These are phyloP conservation scores for Ganoderma boninense DNA, from an alignment of 1,284 basidiomycete genomes.

Conservation along the genomic window DNA sequence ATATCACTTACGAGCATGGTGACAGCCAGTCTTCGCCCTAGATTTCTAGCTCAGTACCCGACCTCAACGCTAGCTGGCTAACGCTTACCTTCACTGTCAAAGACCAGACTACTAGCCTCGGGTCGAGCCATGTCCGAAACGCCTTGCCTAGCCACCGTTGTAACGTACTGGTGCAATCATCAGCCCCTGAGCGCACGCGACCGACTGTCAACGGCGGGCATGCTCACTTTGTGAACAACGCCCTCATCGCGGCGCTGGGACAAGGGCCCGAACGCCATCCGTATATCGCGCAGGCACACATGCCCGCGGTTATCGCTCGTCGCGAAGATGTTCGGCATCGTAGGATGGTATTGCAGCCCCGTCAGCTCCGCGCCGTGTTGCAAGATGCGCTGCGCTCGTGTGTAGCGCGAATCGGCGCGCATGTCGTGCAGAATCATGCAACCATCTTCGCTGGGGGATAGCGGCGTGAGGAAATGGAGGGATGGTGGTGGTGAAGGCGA, in stretches of 20 bases:
- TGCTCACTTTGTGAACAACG: constrained; percentile 62
- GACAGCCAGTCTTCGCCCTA: constrained; percentile 68
- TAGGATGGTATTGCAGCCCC: constrained; percentile 69
- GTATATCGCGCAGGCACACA: constrained; percentile 73
- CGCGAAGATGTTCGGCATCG: constrained; percentile 69
- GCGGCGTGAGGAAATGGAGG: not conserved
- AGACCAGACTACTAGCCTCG: constrained; percentile 70
- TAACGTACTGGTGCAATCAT: constrained; percentile 60
- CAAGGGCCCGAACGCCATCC: constrained; percentile 75
- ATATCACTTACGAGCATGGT: constrained; percentile 64
- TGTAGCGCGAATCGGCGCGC: constrained; percentile 44
- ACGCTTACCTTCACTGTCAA: constrained; percentile 65
- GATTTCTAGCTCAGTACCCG: constrained; percentile 2
- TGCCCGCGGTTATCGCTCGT: constrained; percentile 65
- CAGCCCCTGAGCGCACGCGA: constrained; percentile 9
- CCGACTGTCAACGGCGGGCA: not conserved
- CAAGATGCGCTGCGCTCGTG: constrained; percentile 56
- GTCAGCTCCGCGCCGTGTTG: constrained; percentile 64
- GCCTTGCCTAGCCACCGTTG: constrained; percentile 59
- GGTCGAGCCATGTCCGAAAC: constrained; percentile 56
- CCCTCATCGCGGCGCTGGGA: constrained; percentile 55
- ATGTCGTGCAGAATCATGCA: constrained; percentile 66
- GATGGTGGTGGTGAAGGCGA: not conserved
- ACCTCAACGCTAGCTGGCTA: not conserved
- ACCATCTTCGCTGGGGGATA: constrained; percentile 67